Conservation (phyloP, 2,329 filamentous ascomycete species). For the Trichoderma sp. region DNA sequence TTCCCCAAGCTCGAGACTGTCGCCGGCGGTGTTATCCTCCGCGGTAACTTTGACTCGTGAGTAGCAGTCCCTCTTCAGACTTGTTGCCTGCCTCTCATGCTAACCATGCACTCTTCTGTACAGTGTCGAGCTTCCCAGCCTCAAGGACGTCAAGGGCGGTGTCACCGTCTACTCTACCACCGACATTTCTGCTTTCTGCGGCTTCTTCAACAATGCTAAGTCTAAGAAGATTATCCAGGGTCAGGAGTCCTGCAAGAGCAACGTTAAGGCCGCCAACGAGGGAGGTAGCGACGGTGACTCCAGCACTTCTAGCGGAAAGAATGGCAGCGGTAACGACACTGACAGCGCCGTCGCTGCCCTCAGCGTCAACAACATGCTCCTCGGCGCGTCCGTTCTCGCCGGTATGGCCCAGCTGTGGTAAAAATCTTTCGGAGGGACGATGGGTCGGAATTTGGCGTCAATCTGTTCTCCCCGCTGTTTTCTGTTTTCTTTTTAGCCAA, state of each 20-base stretch:
- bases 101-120: background rate
- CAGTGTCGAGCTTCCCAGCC: conserved; percentile 70
- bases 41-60: conserved; percentile 81
- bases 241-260: conserved; percentile 51
- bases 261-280: conserved; percentile 57
- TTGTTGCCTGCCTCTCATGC: background rate
- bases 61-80: conserved; percentile 43
- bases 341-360: conserved; percentile 51
- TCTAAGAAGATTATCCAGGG: conserved; percentile 49
- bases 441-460: conserved; percentile 43
- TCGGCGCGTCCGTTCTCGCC: conserved; percentile 52
- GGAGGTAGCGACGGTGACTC: conserved; percentile 41
- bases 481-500: conserved; percentile 41
- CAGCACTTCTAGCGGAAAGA: conserved; percentile 36
- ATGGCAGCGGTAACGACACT: conserved; percentile 34
- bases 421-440: conserved; percentile 36
- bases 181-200: conserved; percentile 59
- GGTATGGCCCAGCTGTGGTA: conserved; percentile 57
- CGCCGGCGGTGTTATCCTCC: conserved; percentile 79
- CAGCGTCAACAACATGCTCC: conserved; percentile 49
- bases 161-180: conserved; percentile 70
- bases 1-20: conserved; percentile 71
- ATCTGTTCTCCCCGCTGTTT: conserved; percentile 42
- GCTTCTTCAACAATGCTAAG: conserved; percentile 52
- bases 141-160: conserved; percentile 70